Evolutionary conservation across 2,329 filamentous ascomycete genomes (phyloP).

Genomic region (Penicillium sp.): DNA sequence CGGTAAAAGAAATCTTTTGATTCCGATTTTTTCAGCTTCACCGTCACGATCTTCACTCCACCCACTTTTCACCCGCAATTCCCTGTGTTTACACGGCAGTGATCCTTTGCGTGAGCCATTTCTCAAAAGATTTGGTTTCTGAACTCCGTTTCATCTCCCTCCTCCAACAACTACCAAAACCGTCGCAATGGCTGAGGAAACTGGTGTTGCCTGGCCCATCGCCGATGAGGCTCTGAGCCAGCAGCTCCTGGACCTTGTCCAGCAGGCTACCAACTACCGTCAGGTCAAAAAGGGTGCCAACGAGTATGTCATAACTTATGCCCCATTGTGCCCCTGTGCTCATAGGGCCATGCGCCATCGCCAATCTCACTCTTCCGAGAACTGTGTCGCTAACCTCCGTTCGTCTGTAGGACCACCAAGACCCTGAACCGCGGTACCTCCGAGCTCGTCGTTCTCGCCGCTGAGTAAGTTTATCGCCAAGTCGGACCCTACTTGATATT

Average conservation of each 20-base stretch:
- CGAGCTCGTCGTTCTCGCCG: conserved; percentile 86
- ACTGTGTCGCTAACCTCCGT: background rate
- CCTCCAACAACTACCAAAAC: background rate
- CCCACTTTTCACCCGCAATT: background rate
- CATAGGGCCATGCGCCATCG: conserved; percentile 24
- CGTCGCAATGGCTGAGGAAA: conserved; percentile 3
- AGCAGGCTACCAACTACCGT: conserved; percentile 63
- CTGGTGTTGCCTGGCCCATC: conserved; percentile 62
- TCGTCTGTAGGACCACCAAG: conserved; percentile 62
- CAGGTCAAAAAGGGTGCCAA: conserved; percentile 91
- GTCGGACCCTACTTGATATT: background rate
- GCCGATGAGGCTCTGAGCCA: conserved; percentile 74
- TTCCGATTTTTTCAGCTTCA: background rate
- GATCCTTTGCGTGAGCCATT: conserved; percentile 34
- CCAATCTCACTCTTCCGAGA: background rate
- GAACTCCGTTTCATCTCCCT: conserved; percentile 9
- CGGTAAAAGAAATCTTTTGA: conserved; percentile 1
- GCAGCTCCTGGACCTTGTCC: conserved; percentile 79
- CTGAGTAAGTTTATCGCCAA: conserved; percentile 53
- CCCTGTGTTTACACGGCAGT: conserved; percentile 11
- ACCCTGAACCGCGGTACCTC: conserved; percentile 86
- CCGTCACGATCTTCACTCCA: conserved; percentile 2
- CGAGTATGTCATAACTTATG: conserved; percentile 48
- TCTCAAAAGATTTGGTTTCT: conserved; percentile 26
- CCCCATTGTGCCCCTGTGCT: background rate